Evolutionary conservation across 2,329 filamentous ascomycete species (phyloP).

Genomic region (Ustulina deusta): DNA sequence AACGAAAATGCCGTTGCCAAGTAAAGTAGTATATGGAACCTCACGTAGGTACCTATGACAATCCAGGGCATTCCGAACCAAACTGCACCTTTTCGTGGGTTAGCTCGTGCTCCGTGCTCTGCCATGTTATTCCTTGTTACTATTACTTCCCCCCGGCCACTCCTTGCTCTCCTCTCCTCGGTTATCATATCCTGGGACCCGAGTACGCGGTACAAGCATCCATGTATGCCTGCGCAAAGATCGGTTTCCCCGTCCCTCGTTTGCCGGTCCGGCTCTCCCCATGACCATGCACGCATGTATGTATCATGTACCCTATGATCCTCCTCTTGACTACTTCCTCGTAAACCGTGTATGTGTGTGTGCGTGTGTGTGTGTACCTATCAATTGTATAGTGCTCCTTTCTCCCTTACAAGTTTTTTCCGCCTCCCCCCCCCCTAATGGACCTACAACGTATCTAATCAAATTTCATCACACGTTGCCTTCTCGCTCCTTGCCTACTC

Average conservation of each 20-base stretch:
- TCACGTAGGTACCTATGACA: conserved; percentile 8
- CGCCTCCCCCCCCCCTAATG: conserved; percentile 1
- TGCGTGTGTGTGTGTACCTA: conserved; percentile 31
- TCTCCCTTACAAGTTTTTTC: neutral
- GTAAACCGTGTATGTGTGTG: conserved; percentile 6
- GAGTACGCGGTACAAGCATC: conserved; percentile 33
- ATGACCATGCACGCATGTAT: conserved; percentile 22
- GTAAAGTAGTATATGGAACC: conserved; percentile 10
- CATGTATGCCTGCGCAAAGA: neutral
- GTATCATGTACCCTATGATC: conserved; percentile 14
- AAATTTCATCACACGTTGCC: conserved; percentile 27
- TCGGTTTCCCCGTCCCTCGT: neutral
- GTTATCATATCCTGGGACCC: conserved; percentile 23
- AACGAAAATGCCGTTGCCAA: conserved; percentile 5
- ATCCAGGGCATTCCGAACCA: conserved; percentile 19
- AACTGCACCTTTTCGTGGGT: conserved; percentile 21
- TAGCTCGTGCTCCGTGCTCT: conserved; percentile 1
- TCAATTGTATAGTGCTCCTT: conserved; percentile 21
- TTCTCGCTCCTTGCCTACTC: conserved; percentile 17
- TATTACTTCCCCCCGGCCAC: neutral
- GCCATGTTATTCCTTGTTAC: neutral
- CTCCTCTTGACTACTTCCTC: neutral
- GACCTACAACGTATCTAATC: conserved; percentile 20
- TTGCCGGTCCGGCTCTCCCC: conserved; percentile 6
- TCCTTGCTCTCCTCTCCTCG: conserved; percentile 1